A percentile compares a stretch with the other conserved stretches of the same genome.
phyloP scores from a whole-genome alignment of 495 filamentous ascomycete species.

The Penicillium samsonianum region DNA sequence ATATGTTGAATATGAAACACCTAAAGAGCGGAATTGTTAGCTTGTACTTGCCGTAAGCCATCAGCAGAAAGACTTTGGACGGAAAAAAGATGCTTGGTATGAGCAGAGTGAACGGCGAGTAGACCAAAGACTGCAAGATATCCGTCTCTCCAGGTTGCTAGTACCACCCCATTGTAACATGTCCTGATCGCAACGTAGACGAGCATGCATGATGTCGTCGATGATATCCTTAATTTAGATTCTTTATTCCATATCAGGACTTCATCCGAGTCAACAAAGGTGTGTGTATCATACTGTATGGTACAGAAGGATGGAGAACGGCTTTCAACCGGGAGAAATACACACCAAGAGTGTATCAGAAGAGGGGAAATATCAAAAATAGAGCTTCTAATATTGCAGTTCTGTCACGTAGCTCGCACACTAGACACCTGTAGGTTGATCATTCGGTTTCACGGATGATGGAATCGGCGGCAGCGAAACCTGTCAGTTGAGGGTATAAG shows the following conservation, averaged over 20 bases:
- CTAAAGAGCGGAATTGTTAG: too few species aligned
- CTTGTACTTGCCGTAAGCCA: too few species aligned
- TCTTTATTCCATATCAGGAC: background rate
- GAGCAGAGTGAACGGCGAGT: too few species aligned
- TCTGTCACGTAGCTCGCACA: background rate
- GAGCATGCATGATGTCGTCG: background rate
- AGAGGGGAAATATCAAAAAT: background rate
- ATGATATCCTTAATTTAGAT: background rate
- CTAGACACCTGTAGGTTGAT: background rate
- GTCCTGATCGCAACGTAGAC: background rate
- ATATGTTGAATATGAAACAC: too few species aligned
- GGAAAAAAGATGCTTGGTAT: too few species aligned
- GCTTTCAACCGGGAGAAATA: background rate
- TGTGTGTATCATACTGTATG: slow-evolving; percentile 4
- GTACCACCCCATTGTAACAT: background rate
- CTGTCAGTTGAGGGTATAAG: background rate
- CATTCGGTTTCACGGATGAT: background rate
- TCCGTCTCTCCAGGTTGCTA: background rate
- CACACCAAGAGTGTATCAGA: background rate
- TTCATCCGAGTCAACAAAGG: background rate
- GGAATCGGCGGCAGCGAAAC: background rate
- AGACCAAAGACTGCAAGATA: too few species aligned
- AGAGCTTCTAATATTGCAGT: background rate
- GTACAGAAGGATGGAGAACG: background rate
- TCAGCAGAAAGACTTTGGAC: too few species aligned